phyloP scores from a whole-genome alignment of 495 filamentous ascomycete genomes.

The Penicillium coffeae region DNA sequence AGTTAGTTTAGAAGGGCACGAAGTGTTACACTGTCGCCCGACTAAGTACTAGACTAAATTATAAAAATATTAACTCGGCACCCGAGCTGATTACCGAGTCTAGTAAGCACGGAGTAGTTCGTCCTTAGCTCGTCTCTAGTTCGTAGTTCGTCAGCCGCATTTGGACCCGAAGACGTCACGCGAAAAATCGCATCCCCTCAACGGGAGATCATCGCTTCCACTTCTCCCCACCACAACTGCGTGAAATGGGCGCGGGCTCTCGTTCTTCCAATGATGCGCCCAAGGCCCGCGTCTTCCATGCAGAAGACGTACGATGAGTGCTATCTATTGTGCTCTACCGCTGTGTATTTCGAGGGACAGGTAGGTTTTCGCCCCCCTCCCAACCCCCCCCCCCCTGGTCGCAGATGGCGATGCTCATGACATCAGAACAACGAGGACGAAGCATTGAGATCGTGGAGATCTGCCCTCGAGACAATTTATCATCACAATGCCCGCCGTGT shows the following conservation, averaged over 20 bases:
- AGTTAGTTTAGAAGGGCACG: no score
- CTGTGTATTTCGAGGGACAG: conserved; percentile 91
- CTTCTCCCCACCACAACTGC: conserved; percentile 16
- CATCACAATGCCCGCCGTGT: conserved; percentile 77
- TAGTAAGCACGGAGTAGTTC: not conserved
- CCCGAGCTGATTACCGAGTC: not conserved
- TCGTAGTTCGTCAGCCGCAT: not conserved
- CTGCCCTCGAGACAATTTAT: conserved; percentile 86
- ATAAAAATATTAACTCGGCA: not conserved
- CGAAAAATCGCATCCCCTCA: conserved; percentile 27
- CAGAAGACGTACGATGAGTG: conserved; percentile 98
- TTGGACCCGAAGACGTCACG: conserved; percentile 44
- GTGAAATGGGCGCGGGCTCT: conserved; percentile 30
- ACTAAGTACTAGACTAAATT: not conserved
- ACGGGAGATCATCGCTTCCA: conserved; percentile 20
- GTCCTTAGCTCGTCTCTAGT: no score
- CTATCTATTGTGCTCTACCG: conserved; percentile 89
- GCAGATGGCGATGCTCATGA: conserved; percentile 13
- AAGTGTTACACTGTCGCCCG: no score
- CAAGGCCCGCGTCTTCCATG: conserved; percentile 70
- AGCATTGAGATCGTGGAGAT: conserved; percentile 87
- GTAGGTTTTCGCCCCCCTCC: conserved; percentile 39
- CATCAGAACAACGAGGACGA: conserved; percentile 84
- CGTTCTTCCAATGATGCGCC: conserved; percentile 65
- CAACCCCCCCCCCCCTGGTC: not conserved